Percentiles rank a stretch among this genome's conserved stretches.
Conservation (phyloP, 495 filamentous ascomycete species). For the Glonium stellatum region DNA sequence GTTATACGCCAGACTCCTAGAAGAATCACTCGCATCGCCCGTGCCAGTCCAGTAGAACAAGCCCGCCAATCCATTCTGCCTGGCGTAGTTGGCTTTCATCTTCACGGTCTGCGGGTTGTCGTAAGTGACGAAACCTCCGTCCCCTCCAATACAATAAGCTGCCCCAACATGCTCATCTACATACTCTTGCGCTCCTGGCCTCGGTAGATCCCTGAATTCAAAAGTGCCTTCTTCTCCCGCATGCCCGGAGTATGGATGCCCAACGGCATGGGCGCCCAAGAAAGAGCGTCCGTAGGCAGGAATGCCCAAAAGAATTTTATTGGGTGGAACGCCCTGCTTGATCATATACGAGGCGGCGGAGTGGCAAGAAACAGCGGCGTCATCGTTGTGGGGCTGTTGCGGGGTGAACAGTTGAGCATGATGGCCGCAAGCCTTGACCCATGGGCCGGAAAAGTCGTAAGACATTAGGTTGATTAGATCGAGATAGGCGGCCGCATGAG, state of each 20-base stretch:
- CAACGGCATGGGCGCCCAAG: slow-evolving; percentile 55
- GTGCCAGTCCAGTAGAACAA: slow-evolving; percentile 92
- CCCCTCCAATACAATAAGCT: slow-evolving; percentile 70
- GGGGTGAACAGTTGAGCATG: slow-evolving; percentile 73
- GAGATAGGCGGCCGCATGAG: slow-evolving; percentile 55
- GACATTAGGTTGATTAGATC: slow-evolving; percentile 79
- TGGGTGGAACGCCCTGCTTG: slow-evolving; percentile 57
- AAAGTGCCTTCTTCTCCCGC: slow-evolving; percentile 77
- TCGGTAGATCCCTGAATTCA: slow-evolving; percentile 71
- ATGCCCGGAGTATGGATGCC: slow-evolving; percentile 54
- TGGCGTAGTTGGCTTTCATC: slow-evolving; percentile 77
- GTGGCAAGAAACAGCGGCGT: slow-evolving; percentile 55
- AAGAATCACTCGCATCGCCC: slow-evolving; percentile 51
- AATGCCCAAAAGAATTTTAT: slow-evolving; percentile 73
- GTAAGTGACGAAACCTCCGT: slow-evolving; percentile 82
- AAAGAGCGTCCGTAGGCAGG: slow-evolving; percentile 81
- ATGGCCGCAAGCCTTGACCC: slow-evolving; percentile 63
- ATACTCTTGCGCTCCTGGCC: slow-evolving; percentile 60
- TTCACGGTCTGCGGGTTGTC: slow-evolving; percentile 79
- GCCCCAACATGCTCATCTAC: slow-evolving; percentile 63
- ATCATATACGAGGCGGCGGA: slow-evolving; percentile 60
- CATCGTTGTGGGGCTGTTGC: slow-evolving; percentile 38
- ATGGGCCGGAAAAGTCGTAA: slow-evolving; percentile 82
- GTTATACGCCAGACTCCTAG: slow-evolving; percentile 58
- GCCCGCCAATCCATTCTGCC: slow-evolving; percentile 66